Evolutionary conservation across 192 early-diverging fungal genomes (phyloP).

Genomic region (Endogone sp.): DNA sequence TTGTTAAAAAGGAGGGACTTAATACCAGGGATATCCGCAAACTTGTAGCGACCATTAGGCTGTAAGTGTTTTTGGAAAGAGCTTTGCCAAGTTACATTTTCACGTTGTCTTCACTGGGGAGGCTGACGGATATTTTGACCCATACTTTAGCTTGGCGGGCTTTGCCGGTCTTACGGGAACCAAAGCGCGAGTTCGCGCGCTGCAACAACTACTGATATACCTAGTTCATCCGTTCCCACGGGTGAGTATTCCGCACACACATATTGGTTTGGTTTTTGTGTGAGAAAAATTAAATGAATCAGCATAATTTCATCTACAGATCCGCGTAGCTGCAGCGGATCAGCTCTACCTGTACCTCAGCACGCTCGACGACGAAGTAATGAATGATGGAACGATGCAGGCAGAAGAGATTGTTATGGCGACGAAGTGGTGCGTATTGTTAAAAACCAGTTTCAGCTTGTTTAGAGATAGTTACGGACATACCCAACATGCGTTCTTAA

Average conservation of each 20-base stretch:
- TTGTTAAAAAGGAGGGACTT: constrained; percentile 41
- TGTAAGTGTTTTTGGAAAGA: too few relatives aligned
- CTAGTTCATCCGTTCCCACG: constrained; percentile 75
- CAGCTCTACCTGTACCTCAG: constrained; percentile 65
- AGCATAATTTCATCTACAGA: constrained; percentile 40
- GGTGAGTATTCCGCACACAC: too few relatives aligned
- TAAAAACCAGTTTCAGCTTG: too few relatives aligned
- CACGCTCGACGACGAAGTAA: constrained; percentile 44
- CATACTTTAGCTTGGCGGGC: constrained; percentile 23
- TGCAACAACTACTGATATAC: constrained; percentile 59
- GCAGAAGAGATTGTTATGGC: constrained; percentile 58
- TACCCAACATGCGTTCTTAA: too few relatives aligned
- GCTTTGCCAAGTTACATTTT: too few relatives aligned
- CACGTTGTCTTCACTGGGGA: too few relatives aligned
- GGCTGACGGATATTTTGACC: not conserved
- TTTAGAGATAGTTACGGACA: too few relatives aligned
- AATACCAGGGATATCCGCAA: constrained; percentile 61
- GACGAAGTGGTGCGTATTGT: constrained; percentile 61
- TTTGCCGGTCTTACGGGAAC: constrained; percentile 43
- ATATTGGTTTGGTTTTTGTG: too few relatives aligned
- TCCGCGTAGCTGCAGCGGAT: constrained; percentile 67
- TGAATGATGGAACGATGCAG: constrained; percentile 34
- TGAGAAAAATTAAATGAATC: too few relatives aligned
- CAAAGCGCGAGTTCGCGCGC: constrained; percentile 41
- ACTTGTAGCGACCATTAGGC: constrained; percentile 53